Evolutionary conservation across 2,329 filamentous ascomycete genomes (phyloP), one percentile per base, ranked within the genome.

Genomic region (Xylaria hypoxylon): DNA sequence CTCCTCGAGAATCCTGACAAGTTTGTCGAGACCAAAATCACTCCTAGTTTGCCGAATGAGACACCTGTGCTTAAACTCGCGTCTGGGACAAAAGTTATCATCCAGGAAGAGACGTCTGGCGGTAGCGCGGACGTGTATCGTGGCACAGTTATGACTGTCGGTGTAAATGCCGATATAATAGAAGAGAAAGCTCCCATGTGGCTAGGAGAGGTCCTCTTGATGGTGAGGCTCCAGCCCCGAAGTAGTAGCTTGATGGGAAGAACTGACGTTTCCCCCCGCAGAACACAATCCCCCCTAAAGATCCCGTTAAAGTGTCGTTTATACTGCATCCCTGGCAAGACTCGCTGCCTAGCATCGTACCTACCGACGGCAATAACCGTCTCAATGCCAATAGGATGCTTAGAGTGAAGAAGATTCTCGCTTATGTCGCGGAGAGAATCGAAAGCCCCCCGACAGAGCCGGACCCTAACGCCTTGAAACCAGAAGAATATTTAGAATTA

Each of bases 371-470:
- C 59, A 97, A 95, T 78, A 95, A 94, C 71, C 90, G 96, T 26
- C 85, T 99, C 58, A 99, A 98, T 77, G 96, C 96, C 11, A 99
- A 98, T 76, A 89, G 95, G 62, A 98, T 99, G 96, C 85, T 99
- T 57, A 88, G 96, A 52, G 93, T 96, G 3, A 95, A 93, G 81
- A 99, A 99, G 83, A 96, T 99, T 24, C 81, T 98, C 64, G 89
- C 90, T 0, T 99, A 99, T 74, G 89, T 99, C 19, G 93, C 94
- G 1, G 96, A 99, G 79, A 87, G 94, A 61, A 95, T 99, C 64
- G 95, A 98, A 73, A 85, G 85, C n/a, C 82, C 86, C 0, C 82
- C 86, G 0, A 84, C 89, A 56, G 85, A 89, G 59, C 81, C 84
- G 3, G 86, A 89, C 56, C 81, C 85, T 10, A 82, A 88, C 59